Evolutionary conservation across 2,329 filamentous ascomycete species (phyloP).

Genomic region (Orbilia quercus): DNA sequence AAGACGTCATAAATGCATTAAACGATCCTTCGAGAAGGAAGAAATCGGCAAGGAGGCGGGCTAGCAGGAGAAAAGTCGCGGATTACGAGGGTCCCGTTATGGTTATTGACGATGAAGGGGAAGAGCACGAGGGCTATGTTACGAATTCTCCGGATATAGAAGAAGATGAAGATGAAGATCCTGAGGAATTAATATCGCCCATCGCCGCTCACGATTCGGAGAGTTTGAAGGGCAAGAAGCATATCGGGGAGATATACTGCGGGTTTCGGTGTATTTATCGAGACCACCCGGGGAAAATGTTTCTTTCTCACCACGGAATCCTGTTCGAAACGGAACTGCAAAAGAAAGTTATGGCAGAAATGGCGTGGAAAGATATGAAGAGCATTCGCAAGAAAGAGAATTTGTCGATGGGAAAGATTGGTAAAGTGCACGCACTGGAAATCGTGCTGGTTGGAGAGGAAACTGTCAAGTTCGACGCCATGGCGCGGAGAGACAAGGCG

Average conservation of each 20-base stretch:
- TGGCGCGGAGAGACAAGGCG: slow-evolving; percentile 37
- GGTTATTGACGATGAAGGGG: slow-evolving; percentile 33
- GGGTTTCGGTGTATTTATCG: slow-evolving; percentile 32
- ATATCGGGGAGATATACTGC: slow-evolving; percentile 33
- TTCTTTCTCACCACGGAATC: slow-evolving; percentile 33
- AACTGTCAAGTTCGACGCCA: slow-evolving; percentile 28
- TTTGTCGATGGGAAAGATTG: slow-evolving; percentile 13
- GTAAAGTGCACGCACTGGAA: slow-evolving; percentile 31
- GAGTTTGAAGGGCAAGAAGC: slow-evolving; percentile 14
- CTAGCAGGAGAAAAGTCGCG: slow-evolving; percentile 23
- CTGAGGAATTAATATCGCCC: slow-evolving; percentile 42
- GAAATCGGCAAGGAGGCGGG: slow-evolving; percentile 31
- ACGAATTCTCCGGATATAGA: slow-evolving; percentile 44
- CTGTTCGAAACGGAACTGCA: slow-evolving; percentile 42
- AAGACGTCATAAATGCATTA: slow-evolving; percentile 35
- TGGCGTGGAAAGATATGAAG: slow-evolving; percentile 26
- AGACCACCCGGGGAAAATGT: slow-evolving; percentile 33
- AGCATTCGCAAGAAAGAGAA: slow-evolving; percentile 24
- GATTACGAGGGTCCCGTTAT: slow-evolving; percentile 40
- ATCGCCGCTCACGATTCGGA: slow-evolving; percentile 21
- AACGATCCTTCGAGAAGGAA: slow-evolving; percentile 25
- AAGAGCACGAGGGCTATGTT: slow-evolving; percentile 35
- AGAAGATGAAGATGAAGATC: slow-evolving; percentile 43
- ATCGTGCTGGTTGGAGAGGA: slow-evolving; percentile 24
- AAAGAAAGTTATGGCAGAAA: slow-evolving; percentile 38